Evolutionary conservation across 768 basidiomycete genomes (phyloP).

Genomic region (Russula griseocarnosa): DNA sequence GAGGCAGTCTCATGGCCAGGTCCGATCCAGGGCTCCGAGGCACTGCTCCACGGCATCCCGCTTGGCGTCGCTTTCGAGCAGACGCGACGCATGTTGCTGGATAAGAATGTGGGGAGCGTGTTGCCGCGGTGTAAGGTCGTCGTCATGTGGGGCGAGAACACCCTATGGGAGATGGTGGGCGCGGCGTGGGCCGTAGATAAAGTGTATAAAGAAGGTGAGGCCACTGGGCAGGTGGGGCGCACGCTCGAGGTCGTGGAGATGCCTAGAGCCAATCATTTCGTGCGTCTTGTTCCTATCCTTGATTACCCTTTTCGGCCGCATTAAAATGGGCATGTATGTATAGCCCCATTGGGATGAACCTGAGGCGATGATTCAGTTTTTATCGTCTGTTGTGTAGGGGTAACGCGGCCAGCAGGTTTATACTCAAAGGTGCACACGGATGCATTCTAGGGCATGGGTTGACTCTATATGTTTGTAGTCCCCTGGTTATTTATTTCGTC

Average conservation of each 20-base stretch:
- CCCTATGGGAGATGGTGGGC: slow-evolving; percentile 22
- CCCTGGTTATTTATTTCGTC: neutral
- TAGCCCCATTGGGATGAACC: slow-evolving; percentile 28
- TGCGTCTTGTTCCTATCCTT: slow-evolving; percentile 4
- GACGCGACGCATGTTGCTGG: slow-evolving; percentile 19
- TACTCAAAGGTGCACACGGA: neutral
- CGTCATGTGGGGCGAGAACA: slow-evolving; percentile 25
- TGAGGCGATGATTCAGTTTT: slow-evolving; percentile 21
- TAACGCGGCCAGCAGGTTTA: neutral
- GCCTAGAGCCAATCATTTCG: slow-evolving; percentile 28
- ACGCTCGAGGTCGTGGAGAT: slow-evolving; percentile 23
- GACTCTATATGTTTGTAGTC: neutral
- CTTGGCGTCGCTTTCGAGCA: slow-evolving; percentile 17
- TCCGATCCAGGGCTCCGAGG: slow-evolving; percentile 24
- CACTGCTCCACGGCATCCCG: slow-evolving; percentile 21
- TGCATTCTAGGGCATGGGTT: neutral
- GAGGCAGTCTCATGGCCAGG: slow-evolving; percentile 24
- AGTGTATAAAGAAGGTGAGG: slow-evolving; percentile 21
- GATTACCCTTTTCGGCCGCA: too few relatives aligned
- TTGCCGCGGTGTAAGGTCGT: slow-evolving; percentile 26
- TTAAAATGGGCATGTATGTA: neutral
- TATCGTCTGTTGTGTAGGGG: slow-evolving; percentile 17
- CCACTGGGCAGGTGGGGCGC: slow-evolving; percentile 12
- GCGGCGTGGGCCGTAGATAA: slow-evolving; percentile 25
- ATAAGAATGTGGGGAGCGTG: slow-evolving; percentile 9